Base-by-base conservation (phyloP, 768 basidiomycete genomes). In the Leccinum subgranulosum region DNA sequence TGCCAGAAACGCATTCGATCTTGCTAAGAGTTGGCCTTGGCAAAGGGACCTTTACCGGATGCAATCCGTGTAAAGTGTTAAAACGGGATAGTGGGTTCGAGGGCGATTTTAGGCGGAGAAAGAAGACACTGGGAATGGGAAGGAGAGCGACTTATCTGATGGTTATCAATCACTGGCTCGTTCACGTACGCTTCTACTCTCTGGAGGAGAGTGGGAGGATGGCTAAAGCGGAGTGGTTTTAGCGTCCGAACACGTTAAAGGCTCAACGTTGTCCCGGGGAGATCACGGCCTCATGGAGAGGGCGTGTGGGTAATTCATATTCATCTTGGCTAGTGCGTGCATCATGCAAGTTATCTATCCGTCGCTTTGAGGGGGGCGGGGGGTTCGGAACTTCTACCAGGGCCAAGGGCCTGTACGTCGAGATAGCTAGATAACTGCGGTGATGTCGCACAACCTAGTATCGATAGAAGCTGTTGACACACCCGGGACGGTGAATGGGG, bases 361-460 rank as follows among this genome's bases (percentile, higher is more conserved):
- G 60, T 51, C 11, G 5, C 12, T 31, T 23, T 33, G 27, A 28
- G 39, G 39, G 15, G 39, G 39, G 36, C 36, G 36, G 36, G 51
- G 36, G 53, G 56, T 52, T 59, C 33, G 57, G 47, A 41, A 15
- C 52, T 55, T 59, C 53, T 53, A 57, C 45, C 49, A 56, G n/a
- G 56, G 41, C 19, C 58, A 57, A 51, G 58, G 56, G 39, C 47
- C 58, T 51, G 61, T 51, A 48, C 4, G 39, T n/a, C 17, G 14
- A 57, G 52, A 56, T 41, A 15, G 58, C 17, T 10, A 39, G 39
- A 39, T 39, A n/a, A 17, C 10, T 45, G 53, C 53, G 62, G 69
- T 49, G 57, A 68, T 62, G 57, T 58, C 63, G 54, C 43, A 64
- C 49, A 2, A 27, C n/a, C n/a, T n/a, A n/a, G n/a, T n/a, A n/a